Evolutionary conservation across 2,329 filamentous ascomycete species (phyloP), one percentile per base, ranked within the genome.

Genomic region (Decorospora gaudefroyi): DNA sequence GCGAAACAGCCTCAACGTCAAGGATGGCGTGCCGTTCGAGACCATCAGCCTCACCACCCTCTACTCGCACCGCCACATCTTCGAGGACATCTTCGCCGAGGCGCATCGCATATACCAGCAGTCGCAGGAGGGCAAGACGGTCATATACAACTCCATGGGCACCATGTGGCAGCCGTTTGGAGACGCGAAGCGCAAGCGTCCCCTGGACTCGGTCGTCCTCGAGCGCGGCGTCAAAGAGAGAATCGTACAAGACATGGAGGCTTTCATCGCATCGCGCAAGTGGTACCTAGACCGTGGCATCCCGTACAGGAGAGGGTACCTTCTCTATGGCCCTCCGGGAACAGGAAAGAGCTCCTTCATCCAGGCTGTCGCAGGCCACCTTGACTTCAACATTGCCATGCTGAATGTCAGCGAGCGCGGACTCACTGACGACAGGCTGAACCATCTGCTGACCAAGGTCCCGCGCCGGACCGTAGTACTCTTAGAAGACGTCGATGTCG

Each of bases 281-380:
- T 96, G 92, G 91, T 96, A 96, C 64, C 82, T 90, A 35, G 90
- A 96, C 61, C 85, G 92, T n/a, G 92, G 91, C 2, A 95, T 96
- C 53, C 92, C 92, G 0, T 96, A 96, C 63, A 83, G 91, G 12
- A 78, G 91, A 43, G 92, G 91, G 0, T 96, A 96, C 64, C 78
- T 96, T 6, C 79, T 96, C 0, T 90, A 93, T 61, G 91, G 91
- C 0, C 90, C 91, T 3, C 91, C 91, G 0, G 91, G 91, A 0
- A 95, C 87, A 28, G 95, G 90, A 23, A 97, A 95, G 75, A 96
- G 87, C 49, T 95, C 90, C 0, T 97, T 99, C 59, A 96, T 99
- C 51, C 90, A 96, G 70, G 91, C 93, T 0, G 75, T 99, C 28
- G 93, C 93, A 0, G 92, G 90, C n/a, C 85, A 93, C 63, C 73